Base-by-base conservation (phyloP, 1,284 basidiomycete genomes). In the Leccinum pachyderme region DNA sequence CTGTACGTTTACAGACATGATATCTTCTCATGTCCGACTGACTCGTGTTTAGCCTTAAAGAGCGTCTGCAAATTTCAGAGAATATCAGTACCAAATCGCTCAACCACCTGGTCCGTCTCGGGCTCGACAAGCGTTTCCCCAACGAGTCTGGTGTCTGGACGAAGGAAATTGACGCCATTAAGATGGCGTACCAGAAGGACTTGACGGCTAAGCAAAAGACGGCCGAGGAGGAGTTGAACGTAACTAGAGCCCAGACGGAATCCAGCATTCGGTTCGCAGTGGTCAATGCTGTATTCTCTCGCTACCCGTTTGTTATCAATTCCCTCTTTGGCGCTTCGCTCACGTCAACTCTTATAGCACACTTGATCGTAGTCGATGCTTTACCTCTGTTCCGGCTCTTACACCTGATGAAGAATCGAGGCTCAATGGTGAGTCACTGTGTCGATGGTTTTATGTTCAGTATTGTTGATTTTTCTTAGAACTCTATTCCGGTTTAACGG, bases 121-220 rank as follows among this genome's bases (percentile, higher is more conserved):
- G 73, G 1, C 64, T 80, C 7, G 41, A 35, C 5, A 60, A 62
- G 11, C 70, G 71, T 37, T 74, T 68, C 44, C 67, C 66, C 7
- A 54, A 56, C 4, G 61, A 61, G 22, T 66, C 66, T 47, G 13
- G 47, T 11, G 53, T 59, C 1, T 77, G 73, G 70, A 37, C 41
- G 24, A 55, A 63, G 18, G 61, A 66, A 13, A 57, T 60, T 7
- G 47, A 15, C 2, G 18, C 51, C 8, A 55, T 69, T 5, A 56
- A 8, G 50, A 32, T 4, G 4, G 28, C 53, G 1, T 33, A 0
- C 27, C 24, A 22, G 28, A 65, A 63, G 27, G 47, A 55, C 11
- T 8, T 60, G 15, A 45, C 39, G 0, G 47, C 47, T n/a, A 60
- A 50, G 4, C 33, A 47, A 39, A 65, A 54, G 59, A 60, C 56